phyloP scores from a whole-genome alignment of 345 rosid genomes.

The Syzygium aqueum region DNA sequence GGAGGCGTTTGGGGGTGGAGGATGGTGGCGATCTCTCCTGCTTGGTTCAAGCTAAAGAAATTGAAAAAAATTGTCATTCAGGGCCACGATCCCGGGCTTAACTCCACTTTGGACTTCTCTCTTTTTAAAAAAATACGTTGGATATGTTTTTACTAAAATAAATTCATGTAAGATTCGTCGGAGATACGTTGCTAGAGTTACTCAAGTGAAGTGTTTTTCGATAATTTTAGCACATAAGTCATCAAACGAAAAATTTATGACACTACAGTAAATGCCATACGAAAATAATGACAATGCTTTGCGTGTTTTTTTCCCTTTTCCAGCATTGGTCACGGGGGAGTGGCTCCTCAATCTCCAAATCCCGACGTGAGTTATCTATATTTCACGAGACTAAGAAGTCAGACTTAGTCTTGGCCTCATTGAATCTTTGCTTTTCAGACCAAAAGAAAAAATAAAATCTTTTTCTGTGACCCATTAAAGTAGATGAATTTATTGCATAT shows the following conservation, averaged over 20 bases:
- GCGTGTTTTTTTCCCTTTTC: fast-evolving
- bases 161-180: fast-evolving
- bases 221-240: neutral
- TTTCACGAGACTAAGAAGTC: neutral
- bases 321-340: neutral
- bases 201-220: neutral
- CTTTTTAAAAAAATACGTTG: neutral
- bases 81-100: neutral
- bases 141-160: neutral
- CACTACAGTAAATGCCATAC: neutral
- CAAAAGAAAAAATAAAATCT: neutral
- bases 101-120: neutral
- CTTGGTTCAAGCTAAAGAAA: neutral
- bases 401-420: neutral
- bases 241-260: neutral
- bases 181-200: neutral
- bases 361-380: neutral
- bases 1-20: no score
- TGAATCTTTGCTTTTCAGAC: neutral
- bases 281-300: neutral
- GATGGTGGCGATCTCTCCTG: neutral
- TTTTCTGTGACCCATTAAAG: neutral
- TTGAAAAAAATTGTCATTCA: neutral
- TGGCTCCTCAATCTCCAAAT: neutral
- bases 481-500: neutral